A percentile compares a stretch with the other conserved stretches of the same genome.
These are phyloP conservation scores for Penicillium soppii DNA, from an alignment of 495 filamentous ascomycete species.

Conservation along the genomic window DNA sequence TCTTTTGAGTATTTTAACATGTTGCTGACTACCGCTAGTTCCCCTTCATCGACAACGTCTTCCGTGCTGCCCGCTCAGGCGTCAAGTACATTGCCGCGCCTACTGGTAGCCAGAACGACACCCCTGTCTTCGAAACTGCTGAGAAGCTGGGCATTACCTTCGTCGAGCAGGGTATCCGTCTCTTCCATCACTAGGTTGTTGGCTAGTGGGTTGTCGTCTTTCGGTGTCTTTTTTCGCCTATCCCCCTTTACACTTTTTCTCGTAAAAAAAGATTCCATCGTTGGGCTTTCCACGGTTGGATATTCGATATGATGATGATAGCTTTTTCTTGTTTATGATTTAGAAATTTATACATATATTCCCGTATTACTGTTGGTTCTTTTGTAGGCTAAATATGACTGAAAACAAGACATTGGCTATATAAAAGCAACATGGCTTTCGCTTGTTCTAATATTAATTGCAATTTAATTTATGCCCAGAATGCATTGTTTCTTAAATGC, in stretches of 20 bases:
- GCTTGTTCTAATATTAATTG: too few species aligned
- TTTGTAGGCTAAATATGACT: too few species aligned
- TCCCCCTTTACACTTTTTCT: constrained; percentile 2
- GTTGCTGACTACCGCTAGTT: constrained; percentile 54
- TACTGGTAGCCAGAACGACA: constrained; percentile 89
- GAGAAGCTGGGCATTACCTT: constrained; percentile 90
- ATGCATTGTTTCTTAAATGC: neutral
- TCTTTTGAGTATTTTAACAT: constrained; percentile 6
- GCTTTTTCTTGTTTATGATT: constrained; percentile 26
- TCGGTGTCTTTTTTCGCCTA: neutral
- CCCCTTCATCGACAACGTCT: constrained; percentile 97
- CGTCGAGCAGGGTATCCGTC: constrained; percentile 80
- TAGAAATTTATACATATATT: constrained; percentile 25
- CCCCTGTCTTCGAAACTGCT: constrained; percentile 83
- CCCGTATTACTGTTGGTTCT: neutral
- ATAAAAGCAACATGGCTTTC: too few species aligned
- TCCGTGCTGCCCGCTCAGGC: constrained; percentile 81
- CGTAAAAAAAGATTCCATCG: constrained; percentile 14
- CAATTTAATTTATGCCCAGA: neutral
- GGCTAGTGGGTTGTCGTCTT: neutral
- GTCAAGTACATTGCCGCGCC: constrained; percentile 96
- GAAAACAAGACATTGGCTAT: too few species aligned
- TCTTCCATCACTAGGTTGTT: constrained; percentile 78
- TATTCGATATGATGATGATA: constrained; percentile 30
- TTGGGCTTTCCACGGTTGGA: constrained; percentile 6